A percentile compares a stretch with the other conserved stretches of the same genome.
These are phyloP conservation scores for Fusarium pseudoanthophilum DNA, from an alignment of 2,329 filamentous ascomycete species.

Conservation along the genomic window DNA sequence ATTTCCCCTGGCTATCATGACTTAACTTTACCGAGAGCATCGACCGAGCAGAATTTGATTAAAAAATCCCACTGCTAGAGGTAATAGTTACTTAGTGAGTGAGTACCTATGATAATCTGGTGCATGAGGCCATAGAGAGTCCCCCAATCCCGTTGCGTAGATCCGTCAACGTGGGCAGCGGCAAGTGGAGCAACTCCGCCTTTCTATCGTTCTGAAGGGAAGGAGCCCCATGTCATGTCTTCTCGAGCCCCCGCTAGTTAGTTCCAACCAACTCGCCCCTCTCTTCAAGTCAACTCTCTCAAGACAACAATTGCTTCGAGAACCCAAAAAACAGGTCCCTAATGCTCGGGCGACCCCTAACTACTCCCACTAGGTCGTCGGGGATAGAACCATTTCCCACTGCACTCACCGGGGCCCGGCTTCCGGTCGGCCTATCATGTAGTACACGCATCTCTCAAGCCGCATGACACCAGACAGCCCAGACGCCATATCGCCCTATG, in stretches of 20 bases:
- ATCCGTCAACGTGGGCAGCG: conserved; percentile 32
- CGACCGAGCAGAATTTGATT: conserved; percentile 30
- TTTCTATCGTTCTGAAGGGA: conserved; percentile 11
- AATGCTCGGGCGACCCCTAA: conserved; percentile 17
- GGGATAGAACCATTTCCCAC: conserved; percentile 4
- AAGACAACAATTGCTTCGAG: conserved; percentile 10
- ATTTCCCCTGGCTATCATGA: background rate
- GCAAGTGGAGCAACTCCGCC: conserved; percentile 33
- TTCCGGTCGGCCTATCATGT: conserved; percentile 25
- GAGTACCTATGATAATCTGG: background rate
- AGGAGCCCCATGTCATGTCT: background rate
- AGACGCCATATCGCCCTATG: background rate
- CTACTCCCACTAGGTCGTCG: background rate
- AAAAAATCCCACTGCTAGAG: conserved; percentile 12
- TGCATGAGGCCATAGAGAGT: conserved; percentile 11
- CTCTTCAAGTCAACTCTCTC: conserved; percentile 7
- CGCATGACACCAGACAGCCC: conserved; percentile 5
- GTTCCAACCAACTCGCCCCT: background rate
- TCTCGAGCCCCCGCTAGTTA: conserved; percentile 12
- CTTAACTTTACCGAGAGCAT: conserved; percentile 34
- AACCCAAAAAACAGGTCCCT: background rate
- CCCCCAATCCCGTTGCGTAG: conserved; percentile 37
- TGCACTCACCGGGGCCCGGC: conserved; percentile 11
- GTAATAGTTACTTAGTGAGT: background rate
- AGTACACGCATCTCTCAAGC: conserved; percentile 28